Percentiles rank a stretch among this genome's conserved stretches.
These are phyloP conservation scores for Pythium periplocum DNA, from an alignment of 352 stramenopile genomes.

Conservation along the genomic window DNA sequence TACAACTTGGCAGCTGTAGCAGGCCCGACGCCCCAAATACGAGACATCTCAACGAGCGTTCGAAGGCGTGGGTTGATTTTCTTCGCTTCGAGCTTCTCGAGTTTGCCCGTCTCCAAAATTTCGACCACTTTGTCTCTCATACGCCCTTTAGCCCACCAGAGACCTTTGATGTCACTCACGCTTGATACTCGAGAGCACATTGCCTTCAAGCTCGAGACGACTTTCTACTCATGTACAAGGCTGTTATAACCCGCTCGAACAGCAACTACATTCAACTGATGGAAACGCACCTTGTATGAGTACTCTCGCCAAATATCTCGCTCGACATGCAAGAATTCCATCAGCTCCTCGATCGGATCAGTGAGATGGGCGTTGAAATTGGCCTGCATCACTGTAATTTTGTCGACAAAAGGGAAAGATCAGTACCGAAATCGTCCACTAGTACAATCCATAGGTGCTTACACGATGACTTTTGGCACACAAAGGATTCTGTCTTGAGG, in stretches of 20 bases:
- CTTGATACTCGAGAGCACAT: conserved; percentile 52
- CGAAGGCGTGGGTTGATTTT: conserved; percentile 51
- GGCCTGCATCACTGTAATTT: conserved; percentile 38
- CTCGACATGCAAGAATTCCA: conserved; percentile 77
- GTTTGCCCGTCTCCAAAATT: conserved; percentile 63
- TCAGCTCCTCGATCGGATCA: conserved; percentile 67
- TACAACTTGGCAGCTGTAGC: conserved; percentile 74
- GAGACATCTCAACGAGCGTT: conserved; percentile 55
- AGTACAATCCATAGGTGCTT: conserved; percentile 3
- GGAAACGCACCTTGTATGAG: conserved; percentile 64
- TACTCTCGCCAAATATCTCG: conserved; percentile 73
- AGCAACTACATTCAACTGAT: background rate
- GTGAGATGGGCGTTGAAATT: conserved; percentile 80
- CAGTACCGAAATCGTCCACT: background rate
- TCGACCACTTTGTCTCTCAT: conserved; percentile 70
- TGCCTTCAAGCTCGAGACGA: conserved; percentile 65
- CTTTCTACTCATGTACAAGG: conserved; percentile 34
- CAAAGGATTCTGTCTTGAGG: conserved; percentile 49
- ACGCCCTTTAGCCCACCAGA: conserved; percentile 65
- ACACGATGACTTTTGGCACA: conserved; percentile 74
- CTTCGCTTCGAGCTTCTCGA: conserved; percentile 81
- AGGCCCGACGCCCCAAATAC: conserved; percentile 77
- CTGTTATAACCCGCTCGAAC: background rate
- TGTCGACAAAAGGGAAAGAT: too few relatives aligned
- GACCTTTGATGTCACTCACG: conserved; percentile 51